Evolutionary conservation across 106 monocot species (phyloP).

Genomic region (Apostasia ramifera): DNA sequence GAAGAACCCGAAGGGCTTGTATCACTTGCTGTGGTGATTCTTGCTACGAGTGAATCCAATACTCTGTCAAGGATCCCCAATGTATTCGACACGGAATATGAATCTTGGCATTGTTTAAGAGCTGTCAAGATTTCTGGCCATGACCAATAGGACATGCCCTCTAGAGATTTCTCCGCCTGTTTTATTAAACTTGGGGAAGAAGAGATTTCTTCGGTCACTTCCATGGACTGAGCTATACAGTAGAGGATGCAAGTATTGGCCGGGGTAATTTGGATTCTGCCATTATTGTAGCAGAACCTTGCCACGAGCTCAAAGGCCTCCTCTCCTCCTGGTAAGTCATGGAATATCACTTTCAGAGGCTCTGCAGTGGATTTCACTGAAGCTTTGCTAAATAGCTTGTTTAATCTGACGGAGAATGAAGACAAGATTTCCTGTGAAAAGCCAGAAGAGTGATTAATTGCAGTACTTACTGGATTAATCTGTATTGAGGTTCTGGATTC

Average conservation of each 20-base stretch:
- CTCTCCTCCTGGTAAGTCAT: conserved; percentile 60
- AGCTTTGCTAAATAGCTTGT: conserved; percentile 31
- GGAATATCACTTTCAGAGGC: conserved; percentile 38
- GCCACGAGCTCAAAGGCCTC: conserved; percentile 30
- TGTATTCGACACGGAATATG: conserved; percentile 9
- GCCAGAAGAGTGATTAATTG: background rate
- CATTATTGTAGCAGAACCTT: conserved; percentile 16
- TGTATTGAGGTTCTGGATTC: too few species aligned
- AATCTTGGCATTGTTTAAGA: conserved; percentile 63
- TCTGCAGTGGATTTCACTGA: conserved; percentile 12
- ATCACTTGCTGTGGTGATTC: conserved; percentile 34
- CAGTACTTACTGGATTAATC: too few species aligned
- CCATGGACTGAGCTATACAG: conserved; percentile 15
- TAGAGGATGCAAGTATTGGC: conserved; percentile 10
- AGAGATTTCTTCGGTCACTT: conserved; percentile 15
- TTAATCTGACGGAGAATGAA: conserved; percentile 42
- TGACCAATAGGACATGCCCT: conserved; percentile 43
- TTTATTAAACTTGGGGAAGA: conserved; percentile 32
- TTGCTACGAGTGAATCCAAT: conserved; percentile 44
- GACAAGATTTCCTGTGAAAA: conserved; percentile 58
- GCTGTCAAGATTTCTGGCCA: conserved; percentile 56
- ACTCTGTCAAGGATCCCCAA: conserved; percentile 37
- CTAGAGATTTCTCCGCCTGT: conserved; percentile 32
- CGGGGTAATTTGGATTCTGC: conserved; percentile 8
- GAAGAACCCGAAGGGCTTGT: conserved; percentile 59